phyloP scores from a whole-genome alignment of 129 eudicot genomes.

The Apium graveolens region DNA sequence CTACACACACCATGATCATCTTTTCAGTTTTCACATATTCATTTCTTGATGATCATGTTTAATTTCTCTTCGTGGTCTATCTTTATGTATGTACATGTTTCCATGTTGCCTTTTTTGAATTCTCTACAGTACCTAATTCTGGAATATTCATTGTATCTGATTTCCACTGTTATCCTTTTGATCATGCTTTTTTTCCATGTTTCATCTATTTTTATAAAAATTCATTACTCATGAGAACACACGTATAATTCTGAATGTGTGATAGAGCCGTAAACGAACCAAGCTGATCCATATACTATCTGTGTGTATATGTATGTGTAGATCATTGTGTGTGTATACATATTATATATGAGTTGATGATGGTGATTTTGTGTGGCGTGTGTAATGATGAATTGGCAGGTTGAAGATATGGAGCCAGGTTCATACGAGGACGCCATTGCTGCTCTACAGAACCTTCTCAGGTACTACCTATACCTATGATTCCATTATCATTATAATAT shows the following conservation, averaged over 20 bases:
- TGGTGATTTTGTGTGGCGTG: neutral
- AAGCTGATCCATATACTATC: neutral
- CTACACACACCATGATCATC: neutral
- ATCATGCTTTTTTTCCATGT: neutral
- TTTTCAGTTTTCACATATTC: neutral
- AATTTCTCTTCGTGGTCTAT: neutral
- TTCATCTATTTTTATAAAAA: neutral
- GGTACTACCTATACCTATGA: constrained; percentile 20
- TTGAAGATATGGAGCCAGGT: constrained; percentile 49
- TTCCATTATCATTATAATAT: neutral
- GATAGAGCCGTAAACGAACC: too few relatives aligned
- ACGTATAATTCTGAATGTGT: too few relatives aligned
- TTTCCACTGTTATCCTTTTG: neutral
- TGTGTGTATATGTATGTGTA: neutral
- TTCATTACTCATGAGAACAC: too few relatives aligned
- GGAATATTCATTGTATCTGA: neutral
- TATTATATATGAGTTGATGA: neutral
- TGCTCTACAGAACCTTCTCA: constrained; percentile 72
- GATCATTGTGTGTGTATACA: neutral
- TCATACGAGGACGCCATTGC: constrained; percentile 83
- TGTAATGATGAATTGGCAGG: constrained; percentile 31
- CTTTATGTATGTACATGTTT: neutral
- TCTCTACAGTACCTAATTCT: neutral
- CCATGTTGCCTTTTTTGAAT: neutral
- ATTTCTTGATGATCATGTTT: neutral